Percentiles rank a stretch among this genome's conserved stretches.
Evolutionary conservation across 306 rosid genomes (phyloP).

Genomic region (Ochetophila trinervis): DNA sequence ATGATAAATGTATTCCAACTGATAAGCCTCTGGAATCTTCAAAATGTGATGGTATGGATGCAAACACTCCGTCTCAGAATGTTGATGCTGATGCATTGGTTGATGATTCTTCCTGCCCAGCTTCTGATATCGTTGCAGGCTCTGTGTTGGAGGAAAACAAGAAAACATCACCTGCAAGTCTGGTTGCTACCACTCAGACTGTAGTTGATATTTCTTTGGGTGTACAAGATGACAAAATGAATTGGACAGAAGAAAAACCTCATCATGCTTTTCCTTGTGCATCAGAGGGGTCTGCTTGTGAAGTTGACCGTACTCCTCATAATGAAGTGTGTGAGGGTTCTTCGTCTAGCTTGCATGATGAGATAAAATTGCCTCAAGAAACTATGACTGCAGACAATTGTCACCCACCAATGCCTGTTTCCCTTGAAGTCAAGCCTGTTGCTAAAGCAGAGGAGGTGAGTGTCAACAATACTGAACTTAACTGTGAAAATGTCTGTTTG

Average conservation of each 20-base stretch:
- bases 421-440: slow-evolving; percentile 11
- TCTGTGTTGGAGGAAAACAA: slow-evolving; percentile 1
- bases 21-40: slow-evolving; percentile 17
- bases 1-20: slow-evolving; percentile 1
- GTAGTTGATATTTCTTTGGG: slow-evolving; percentile 7
- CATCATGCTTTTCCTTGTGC: slow-evolving; percentile 5
- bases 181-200: background rate
- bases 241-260: background rate
- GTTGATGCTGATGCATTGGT: slow-evolving; percentile 6
- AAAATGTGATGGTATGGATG: slow-evolving; percentile 2
- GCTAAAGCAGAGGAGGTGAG: slow-evolving; percentile 3
- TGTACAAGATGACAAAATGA: slow-evolving; percentile 5
- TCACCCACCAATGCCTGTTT: background rate
- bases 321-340: slow-evolving; percentile 19
- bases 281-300: slow-evolving; percentile 22
- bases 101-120: background rate
- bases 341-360: slow-evolving; percentile 23
- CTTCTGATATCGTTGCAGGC: background rate
- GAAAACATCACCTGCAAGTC: background rate
- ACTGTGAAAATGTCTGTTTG: slow-evolving; percentile 7
- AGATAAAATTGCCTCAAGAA: slow-evolving; percentile 20
- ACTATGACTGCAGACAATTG: background rate
- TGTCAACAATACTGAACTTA: background rate
- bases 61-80: background rate
- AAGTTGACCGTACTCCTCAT: slow-evolving; percentile 15